Evolutionary conservation across 352 stramenopile genomes (phyloP), one percentile per base, ranked within the genome.

Genomic region (Elongisporangium anandrum): DNA sequence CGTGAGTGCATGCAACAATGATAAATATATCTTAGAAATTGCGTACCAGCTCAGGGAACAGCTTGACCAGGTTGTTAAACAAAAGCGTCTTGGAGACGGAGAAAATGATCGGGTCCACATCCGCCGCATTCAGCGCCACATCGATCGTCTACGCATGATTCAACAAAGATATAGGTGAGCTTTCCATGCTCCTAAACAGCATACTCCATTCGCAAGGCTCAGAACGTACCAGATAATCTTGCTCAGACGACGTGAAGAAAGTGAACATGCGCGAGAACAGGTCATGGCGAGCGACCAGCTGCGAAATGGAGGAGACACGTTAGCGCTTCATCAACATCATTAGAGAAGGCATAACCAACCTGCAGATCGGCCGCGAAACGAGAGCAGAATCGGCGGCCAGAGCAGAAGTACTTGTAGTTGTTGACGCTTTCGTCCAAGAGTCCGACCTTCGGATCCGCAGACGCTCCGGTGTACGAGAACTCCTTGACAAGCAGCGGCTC

Each of bases 331-430:
- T 17, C 15, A 23, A n/a, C 29, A 21, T 22, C 15, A 23, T 17
- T 12, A 50, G 4, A 47, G 13, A 1, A 38, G 16, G 15, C 6
- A 10, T 7, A 13, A 41, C 10, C 47, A 49, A 90, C 79, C 67
- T 88, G 60, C n/a, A 93, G 39, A 55, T 90, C 77, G 0, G 61
- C 77, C 21, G 90, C 67, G 34, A 93, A 83, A 38, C 81, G 81
- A 50, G 79, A 85, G 65, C 85, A 87, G 60, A 90, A 93, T 22
- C 83, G 81, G 41, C 83, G 79, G 17, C 83, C 83, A 1, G 83
- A 91, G 73, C 83, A 93, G 54, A 89, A 93, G 68, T 93, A 93
- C 72, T 90, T 93, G 69, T 79, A 93, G 66, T 89, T 91, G 70
- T 65, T 82, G 60, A 73, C 77, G 59, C 73, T 85, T 58, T 93